These are phyloP conservation scores for Pleurotus salmoneostramineus DNA, from an alignment of 768 basidiomycete genomes.

Conservation along the genomic window DNA sequence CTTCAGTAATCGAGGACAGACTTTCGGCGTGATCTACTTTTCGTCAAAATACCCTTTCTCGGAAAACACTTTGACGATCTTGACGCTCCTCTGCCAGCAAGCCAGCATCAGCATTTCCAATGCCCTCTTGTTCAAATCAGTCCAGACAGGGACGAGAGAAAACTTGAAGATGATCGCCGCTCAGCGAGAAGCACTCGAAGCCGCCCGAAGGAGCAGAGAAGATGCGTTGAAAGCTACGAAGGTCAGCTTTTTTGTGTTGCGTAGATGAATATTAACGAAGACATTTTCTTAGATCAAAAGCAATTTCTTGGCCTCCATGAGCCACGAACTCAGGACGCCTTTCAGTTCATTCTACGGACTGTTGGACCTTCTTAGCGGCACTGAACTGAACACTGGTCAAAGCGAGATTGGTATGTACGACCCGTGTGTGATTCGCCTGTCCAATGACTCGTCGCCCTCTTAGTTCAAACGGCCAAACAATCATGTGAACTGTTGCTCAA, in stretches of 20 bases:
- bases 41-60: conserved; percentile 66
- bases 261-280: background rate
- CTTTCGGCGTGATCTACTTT: conserved; percentile 67
- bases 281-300: conserved; percentile 58
- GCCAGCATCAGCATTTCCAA: conserved; percentile 75
- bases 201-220: conserved; percentile 65
- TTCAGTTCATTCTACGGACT: conserved; percentile 80
- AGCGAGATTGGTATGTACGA: conserved; percentile 55
- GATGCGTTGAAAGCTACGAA: conserved; percentile 74
- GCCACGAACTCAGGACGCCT: conserved; percentile 73
- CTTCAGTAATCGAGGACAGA: conserved; percentile 72
- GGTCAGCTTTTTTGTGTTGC: conserved; percentile 24
- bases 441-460: conserved; percentile 2
- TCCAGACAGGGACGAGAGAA: conserved; percentile 69
- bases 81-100: conserved; percentile 68
- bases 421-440: background rate
- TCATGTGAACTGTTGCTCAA: conserved; percentile 73
- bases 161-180: conserved; percentile 77
- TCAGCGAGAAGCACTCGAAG: conserved; percentile 66
- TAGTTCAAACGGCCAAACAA: conserved; percentile 75
- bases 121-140: conserved; percentile 69
- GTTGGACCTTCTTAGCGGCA: conserved; percentile 68
- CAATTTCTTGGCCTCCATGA: conserved; percentile 76
- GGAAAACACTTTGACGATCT: conserved; percentile 52
- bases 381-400: conserved; percentile 65